These are phyloP conservation scores for Fragaria nilgerrensis DNA, from an alignment of 306 rosid genomes.

Conservation along the genomic window DNA sequence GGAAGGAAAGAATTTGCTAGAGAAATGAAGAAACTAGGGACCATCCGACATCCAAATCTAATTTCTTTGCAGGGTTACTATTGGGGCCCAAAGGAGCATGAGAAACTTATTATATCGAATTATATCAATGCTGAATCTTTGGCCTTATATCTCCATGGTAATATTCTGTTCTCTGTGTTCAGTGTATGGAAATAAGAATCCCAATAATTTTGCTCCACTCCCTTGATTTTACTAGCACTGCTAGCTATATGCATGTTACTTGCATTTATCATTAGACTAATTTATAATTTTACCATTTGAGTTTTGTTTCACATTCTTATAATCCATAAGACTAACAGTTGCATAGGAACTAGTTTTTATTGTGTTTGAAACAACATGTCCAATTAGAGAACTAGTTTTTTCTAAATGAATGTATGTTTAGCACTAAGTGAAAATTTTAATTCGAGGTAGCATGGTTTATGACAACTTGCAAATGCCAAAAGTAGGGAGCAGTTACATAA, in stretches of 20 bases:
- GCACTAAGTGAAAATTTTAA: too few relatives aligned
- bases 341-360: too few relatives aligned
- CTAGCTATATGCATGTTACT: not conserved
- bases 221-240: not conserved
- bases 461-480: too few relatives aligned
- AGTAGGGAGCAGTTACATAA: too few relatives aligned
- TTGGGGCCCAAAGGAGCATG: slow-evolving; percentile 68
- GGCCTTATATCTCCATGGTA: slow-evolving; percentile 72
- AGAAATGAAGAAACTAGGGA: slow-evolving; percentile 75
- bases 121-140: slow-evolving; percentile 62
- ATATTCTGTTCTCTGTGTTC: slow-evolving; percentile 19
- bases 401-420: too few relatives aligned
- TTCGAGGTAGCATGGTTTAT: too few relatives aligned
- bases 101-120: slow-evolving; percentile 61
- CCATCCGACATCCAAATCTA: slow-evolving; percentile 65
- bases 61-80: slow-evolving; percentile 75
- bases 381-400: too few relatives aligned
- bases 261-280: not conserved
- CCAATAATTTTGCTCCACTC: not conserved
- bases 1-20: slow-evolving; percentile 72
- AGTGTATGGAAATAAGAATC: slow-evolving; percentile 4
- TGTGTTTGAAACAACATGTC: too few relatives aligned
- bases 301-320: not conserved
- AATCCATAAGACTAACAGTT: not conserved
- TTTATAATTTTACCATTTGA: not conserved